Conservation (phyloP, 306 rosid species). For the Acmispon strigosus region DNA sequence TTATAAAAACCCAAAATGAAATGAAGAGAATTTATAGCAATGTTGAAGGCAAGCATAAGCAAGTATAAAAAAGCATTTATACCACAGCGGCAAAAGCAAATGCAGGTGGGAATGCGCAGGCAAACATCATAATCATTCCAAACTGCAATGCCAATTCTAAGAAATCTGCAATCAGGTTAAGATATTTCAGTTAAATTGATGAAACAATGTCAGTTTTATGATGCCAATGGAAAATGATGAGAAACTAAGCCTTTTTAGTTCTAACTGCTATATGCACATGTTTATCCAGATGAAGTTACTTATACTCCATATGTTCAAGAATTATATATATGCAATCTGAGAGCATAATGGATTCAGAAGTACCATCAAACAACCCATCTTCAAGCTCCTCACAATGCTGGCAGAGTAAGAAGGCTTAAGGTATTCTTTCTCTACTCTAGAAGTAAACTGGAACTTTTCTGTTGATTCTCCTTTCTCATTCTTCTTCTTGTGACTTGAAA, state of each 20-base stretch:
- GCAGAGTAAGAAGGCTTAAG: conserved; percentile 90
- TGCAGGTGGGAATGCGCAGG: conserved; percentile 92
- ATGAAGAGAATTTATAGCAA: not conserved
- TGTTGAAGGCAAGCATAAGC: not conserved
- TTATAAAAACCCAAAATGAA: not conserved
- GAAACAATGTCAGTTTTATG: not conserved
- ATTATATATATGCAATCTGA: conserved; percentile 1
- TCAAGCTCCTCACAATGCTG: conserved; percentile 89
- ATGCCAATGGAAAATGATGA: not conserved
- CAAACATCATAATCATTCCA: conserved; percentile 97
- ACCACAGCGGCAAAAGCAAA: conserved; percentile 87
- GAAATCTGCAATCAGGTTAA: conserved; percentile 56
- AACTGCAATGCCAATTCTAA: conserved; percentile 95
- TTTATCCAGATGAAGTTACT: not conserved
- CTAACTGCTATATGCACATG: not conserved
- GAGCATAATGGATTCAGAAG: conserved; percentile 14
- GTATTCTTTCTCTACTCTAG: conserved; percentile 95
- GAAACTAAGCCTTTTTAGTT: conserved; percentile 1
- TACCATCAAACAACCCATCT: conserved; percentile 97
- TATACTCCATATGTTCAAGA: not conserved
- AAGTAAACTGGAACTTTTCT: conserved; percentile 58
- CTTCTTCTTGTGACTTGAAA: conserved; percentile 58
- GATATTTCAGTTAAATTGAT: not conserved
- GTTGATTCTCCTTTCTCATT: conserved; percentile 49
- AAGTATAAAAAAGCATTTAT: conserved; percentile 28